Conservation (phyloP, 371 early-diverging fungal genomes). For the Chytridium lagenaria region DNA sequence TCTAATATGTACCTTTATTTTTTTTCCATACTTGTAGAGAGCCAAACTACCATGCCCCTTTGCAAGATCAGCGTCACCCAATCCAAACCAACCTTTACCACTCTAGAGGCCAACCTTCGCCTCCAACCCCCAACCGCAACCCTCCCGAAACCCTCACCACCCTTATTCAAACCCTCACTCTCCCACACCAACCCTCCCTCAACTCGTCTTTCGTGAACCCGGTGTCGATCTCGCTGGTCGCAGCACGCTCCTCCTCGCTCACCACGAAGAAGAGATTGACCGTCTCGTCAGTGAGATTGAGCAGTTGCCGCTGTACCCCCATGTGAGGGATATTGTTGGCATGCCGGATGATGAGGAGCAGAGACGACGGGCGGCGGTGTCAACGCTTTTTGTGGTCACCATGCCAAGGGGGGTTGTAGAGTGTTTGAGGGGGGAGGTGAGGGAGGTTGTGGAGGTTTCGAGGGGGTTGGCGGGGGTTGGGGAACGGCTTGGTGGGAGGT, state of each 20-base stretch:
- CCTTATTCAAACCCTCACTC: neutral
- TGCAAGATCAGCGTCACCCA: neutral
- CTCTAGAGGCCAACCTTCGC: neutral
- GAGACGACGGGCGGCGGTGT: neutral
- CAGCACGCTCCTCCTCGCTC: neutral
- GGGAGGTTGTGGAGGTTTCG: too few species aligned
- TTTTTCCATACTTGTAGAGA: too few species aligned
- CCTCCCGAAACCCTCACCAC: neutral
- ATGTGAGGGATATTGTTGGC: neutral
- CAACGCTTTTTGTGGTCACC: conserved; percentile 4
- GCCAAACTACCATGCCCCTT: neutral
- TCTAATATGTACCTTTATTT: too few species aligned
- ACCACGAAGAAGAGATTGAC: neutral
- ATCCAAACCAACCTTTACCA: neutral
- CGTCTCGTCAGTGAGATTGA: neutral
- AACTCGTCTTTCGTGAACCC: neutral
- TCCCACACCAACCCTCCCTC: neutral
- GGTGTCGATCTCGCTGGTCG: neutral
- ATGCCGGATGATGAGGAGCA: neutral
- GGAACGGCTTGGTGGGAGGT: too few species aligned
- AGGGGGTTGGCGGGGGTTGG: too few species aligned
- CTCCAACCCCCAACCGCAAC: neutral
- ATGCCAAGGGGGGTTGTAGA: too few species aligned
- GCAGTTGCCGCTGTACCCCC: neutral
- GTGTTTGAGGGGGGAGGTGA: too few species aligned